phyloP scores from a whole-genome alignment of 2,329 filamentous ascomycete species.

The Arthrobotrys sphaeroides region DNA sequence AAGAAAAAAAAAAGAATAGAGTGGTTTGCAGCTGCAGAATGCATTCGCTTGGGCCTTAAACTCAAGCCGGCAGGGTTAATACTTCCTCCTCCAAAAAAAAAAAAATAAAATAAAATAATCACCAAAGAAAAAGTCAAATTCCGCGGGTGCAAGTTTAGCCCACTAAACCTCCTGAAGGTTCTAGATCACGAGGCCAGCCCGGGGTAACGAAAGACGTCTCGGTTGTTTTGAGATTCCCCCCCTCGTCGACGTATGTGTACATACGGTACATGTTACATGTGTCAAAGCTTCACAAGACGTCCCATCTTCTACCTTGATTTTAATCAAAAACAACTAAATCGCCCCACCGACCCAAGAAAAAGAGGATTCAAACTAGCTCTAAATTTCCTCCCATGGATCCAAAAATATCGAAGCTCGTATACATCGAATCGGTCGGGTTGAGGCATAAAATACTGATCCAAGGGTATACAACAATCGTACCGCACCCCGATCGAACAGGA shows the following conservation, averaged over 20 bases:
- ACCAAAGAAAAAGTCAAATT: not conserved
- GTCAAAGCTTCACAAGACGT: not conserved
- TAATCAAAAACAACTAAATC: too few relatives aligned
- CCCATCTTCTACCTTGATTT: constrained; percentile 6
- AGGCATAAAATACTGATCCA: not conserved
- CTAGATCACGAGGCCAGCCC: constrained; percentile 44
- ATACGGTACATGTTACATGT: not conserved
- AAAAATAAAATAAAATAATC: too few relatives aligned
- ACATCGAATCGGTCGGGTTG: too few relatives aligned
- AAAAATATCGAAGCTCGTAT: not conserved
- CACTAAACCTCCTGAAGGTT: constrained; percentile 22
- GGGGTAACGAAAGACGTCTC: not conserved
- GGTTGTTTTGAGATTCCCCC: not conserved
- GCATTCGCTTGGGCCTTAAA: constrained; percentile 26
- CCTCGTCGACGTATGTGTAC: not conserved
- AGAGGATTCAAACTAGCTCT: not conserved
- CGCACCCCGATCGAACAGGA: not conserved
- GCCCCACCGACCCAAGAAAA: not conserved
- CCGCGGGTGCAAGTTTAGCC: not conserved
- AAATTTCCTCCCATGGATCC: constrained; percentile 4
- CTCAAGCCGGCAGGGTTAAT: constrained; percentile 6
- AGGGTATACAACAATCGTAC: not conserved
- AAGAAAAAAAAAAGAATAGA: not conserved
- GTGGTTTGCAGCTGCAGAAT: constrained; percentile 32
- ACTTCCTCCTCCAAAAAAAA: not conserved